Evolutionary conservation across 345 rosid genomes (phyloP).

Genomic region (Pugionium cornutum): DNA sequence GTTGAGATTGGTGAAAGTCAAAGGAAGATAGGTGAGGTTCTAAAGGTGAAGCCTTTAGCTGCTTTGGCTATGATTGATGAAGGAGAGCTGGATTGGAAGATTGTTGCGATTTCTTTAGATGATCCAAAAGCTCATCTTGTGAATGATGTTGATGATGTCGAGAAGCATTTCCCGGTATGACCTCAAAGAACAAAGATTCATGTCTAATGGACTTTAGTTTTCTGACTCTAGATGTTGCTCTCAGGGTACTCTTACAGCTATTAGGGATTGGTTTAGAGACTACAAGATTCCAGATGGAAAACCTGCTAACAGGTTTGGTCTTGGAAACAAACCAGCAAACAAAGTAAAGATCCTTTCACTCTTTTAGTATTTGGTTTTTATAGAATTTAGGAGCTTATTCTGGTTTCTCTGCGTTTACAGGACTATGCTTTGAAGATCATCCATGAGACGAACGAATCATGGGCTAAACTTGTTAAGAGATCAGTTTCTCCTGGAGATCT

Average conservation of each 20-base stretch:
- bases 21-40: constrained; percentile 69
- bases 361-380: not conserved
- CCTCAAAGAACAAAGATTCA: not conserved
- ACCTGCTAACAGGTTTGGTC: constrained; percentile 96
- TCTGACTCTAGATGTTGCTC: not conserved
- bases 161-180: constrained; percentile 86
- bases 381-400: not conserved
- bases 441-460: constrained; percentile 64
- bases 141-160: constrained; percentile 81
- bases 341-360: constrained; percentile 49
- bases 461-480: constrained; percentile 73
- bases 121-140: constrained; percentile 93
- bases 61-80: constrained; percentile 97
- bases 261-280: constrained; percentile 96
- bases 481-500: constrained; percentile 56
- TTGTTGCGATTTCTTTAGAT: constrained; percentile 86
- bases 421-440: constrained; percentile 75
- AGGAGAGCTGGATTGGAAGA: constrained; percentile 99
- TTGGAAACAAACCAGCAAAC: constrained; percentile 84
- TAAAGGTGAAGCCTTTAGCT: constrained; percentile 81
- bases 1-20: constrained; percentile 84
- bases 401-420: constrained; percentile 36
- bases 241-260: constrained; percentile 81
- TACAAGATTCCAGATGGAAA: constrained; percentile 97
- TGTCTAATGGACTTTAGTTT: not conserved